Conservation (phyloP, 306 rosid genomes). For the Gastrolobium bilobum region DNA sequence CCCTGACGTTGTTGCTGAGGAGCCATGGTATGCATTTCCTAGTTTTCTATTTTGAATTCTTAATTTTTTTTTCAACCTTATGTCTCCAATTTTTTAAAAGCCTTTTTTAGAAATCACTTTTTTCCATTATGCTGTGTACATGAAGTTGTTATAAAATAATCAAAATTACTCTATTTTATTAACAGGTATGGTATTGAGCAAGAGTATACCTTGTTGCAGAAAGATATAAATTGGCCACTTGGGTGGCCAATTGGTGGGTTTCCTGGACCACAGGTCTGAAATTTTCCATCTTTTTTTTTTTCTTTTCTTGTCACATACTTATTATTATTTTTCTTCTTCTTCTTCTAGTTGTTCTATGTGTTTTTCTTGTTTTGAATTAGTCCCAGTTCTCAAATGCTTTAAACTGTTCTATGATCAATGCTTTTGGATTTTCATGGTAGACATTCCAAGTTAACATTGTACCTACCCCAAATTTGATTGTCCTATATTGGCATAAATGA, state of each 20-base stretch:
- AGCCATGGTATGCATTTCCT: slow-evolving; percentile 60
- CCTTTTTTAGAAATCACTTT: not conserved
- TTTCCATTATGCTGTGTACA: not conserved
- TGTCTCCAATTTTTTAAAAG: slow-evolving; percentile 1
- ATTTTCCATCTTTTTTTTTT: not conserved
- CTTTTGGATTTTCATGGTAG: not conserved
- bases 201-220: slow-evolving; percentile 71
- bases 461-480: not conserved
- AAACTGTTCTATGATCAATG: not conserved
- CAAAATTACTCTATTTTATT: not conserved
- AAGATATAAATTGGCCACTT: slow-evolving; percentile 68
- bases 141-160: not conserved
- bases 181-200: slow-evolving; percentile 79
- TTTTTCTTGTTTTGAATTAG: slow-evolving; percentile 6
- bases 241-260: slow-evolving; percentile 81
- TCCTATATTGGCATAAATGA: not conserved
- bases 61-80: not conserved
- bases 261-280: slow-evolving; percentile 67
- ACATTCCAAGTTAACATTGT: slow-evolving; percentile 2
- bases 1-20: slow-evolving; percentile 67
- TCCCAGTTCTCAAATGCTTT: slow-evolving; percentile 23
- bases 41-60: not conserved
- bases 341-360: not conserved
- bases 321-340: not conserved
- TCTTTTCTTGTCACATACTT: not conserved